phyloP scores from a whole-genome alignment of 2,329 filamentous ascomycete genomes.

The Apiospora kogelbergensis region DNA sequence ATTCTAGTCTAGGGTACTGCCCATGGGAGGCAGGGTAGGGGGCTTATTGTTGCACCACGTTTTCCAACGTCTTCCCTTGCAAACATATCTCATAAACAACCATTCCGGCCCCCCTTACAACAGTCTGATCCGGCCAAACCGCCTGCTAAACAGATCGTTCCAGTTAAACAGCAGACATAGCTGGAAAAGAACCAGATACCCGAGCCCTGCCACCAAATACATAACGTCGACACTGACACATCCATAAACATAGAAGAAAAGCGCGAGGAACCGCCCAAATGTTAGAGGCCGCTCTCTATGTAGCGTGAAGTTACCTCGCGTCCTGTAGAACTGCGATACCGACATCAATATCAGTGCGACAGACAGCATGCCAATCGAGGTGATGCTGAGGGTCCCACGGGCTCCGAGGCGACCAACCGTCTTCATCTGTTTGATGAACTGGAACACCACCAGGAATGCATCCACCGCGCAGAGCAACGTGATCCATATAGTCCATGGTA shows the following conservation, averaged over 20 bases:
- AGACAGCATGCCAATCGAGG: conserved; percentile 11
- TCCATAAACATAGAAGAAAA: conserved; percentile 15
- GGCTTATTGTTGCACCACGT: neutral
- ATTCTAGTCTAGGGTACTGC: neutral
- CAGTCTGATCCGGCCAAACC: conserved; percentile 16
- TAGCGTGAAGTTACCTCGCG: conserved; percentile 10
- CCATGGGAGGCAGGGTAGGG: neutral
- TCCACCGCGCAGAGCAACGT: conserved; percentile 10
- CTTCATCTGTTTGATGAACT: conserved; percentile 18
- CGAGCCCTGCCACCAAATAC: conserved; percentile 16
- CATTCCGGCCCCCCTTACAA: neutral
- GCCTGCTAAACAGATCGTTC: conserved; percentile 14
- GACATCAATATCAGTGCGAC: conserved; percentile 12
- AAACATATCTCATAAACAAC: neutral
- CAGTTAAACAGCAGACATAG: conserved; percentile 15
- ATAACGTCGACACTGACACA: conserved; percentile 17
- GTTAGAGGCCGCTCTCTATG: conserved; percentile 10
- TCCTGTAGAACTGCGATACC: conserved; percentile 15
- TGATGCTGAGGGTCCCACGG: conserved; percentile 15
- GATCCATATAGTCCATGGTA: conserved; percentile 15
- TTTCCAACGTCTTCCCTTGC: neutral
- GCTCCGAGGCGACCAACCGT: conserved; percentile 14
- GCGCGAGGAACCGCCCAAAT: conserved; percentile 9
- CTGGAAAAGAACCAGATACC: conserved; percentile 15
- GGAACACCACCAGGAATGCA: conserved; percentile 16